These are phyloP conservation scores for Lanmaoa pseudosensibilis DNA, from an alignment of 768 basidiomycete species.

Conservation along the genomic window DNA sequence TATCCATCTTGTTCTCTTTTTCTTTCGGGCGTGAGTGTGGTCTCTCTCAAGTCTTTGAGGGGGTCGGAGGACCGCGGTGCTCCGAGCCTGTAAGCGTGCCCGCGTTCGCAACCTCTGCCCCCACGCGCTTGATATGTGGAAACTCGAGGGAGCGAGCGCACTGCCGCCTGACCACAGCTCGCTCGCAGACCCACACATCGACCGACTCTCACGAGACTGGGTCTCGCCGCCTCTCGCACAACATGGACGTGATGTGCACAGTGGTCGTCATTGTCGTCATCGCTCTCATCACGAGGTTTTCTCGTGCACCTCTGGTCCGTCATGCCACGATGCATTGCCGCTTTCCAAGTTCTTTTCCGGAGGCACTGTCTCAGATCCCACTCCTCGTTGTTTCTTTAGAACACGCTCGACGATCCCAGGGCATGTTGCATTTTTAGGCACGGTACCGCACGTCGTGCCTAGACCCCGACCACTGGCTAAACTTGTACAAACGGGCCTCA, in stretches of 20 bases:
- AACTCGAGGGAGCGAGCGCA: neutral
- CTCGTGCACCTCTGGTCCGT: neutral
- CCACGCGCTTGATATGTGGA: neutral
- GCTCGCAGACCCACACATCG: neutral
- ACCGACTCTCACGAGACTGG: conserved; percentile 10
- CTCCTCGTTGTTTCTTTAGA: neutral
- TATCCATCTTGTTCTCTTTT: neutral
- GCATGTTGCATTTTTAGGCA: conserved; percentile 9
- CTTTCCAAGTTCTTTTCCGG: neutral
- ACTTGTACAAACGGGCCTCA: conserved; percentile 7
- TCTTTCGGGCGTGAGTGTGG: neutral
- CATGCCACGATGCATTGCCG: neutral
- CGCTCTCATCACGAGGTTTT: neutral
- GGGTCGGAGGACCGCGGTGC: conserved; percentile 10
- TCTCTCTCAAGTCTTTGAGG: neutral
- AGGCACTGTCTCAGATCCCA: neutral
- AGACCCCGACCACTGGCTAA: conserved; percentile 4
- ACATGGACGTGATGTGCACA: neutral
- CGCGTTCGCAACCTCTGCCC: neutral
- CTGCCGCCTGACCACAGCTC: too few relatives aligned
- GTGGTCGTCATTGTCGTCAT: neutral
- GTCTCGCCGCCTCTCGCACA: too few relatives aligned
- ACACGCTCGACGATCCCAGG: conserved; percentile 1
- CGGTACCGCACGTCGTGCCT: conserved; percentile 15
- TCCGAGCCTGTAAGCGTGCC: conserved; percentile 3